Conservation (phyloP, 73 alveolate genomes). For the Paramecium biaurelia region DNA sequence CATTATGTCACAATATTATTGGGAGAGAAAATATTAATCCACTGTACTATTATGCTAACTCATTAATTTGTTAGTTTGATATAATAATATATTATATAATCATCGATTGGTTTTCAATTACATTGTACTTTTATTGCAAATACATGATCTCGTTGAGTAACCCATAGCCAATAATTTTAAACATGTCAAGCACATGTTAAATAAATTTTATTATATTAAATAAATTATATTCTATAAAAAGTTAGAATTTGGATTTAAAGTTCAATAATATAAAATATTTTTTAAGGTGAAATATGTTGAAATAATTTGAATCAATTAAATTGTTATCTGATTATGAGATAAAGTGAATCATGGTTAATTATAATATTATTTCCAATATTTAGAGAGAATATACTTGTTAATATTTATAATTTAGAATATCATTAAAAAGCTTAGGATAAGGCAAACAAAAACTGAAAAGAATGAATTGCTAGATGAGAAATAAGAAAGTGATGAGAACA, state of each 20-base stretch:
- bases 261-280: not conserved
- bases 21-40: not conserved
- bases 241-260: not conserved
- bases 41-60: not conserved
- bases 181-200: not conserved
- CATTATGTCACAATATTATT: not conserved
- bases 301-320: too few relatives aligned
- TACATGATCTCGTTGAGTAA: not conserved
- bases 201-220: not conserved
- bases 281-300: too few relatives aligned
- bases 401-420: too few relatives aligned
- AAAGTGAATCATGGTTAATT: too few relatives aligned
- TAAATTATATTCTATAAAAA: not conserved
- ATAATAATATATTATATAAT: not conserved
- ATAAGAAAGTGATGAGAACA: too few relatives aligned
- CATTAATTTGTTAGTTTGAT: not conserved
- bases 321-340: too few relatives aligned
- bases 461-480: too few relatives aligned
- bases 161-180: not conserved
- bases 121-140: not conserved
- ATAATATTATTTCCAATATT: too few relatives aligned
- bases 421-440: too few relatives aligned
- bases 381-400: too few relatives aligned
- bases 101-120: not conserved
- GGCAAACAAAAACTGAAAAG: too few relatives aligned